A percentile compares a stretch with the other conserved stretches of the same genome.
Conservation (phyloP, 1,139 yeast genomes). For the Eremothecium gossypii region DNA sequence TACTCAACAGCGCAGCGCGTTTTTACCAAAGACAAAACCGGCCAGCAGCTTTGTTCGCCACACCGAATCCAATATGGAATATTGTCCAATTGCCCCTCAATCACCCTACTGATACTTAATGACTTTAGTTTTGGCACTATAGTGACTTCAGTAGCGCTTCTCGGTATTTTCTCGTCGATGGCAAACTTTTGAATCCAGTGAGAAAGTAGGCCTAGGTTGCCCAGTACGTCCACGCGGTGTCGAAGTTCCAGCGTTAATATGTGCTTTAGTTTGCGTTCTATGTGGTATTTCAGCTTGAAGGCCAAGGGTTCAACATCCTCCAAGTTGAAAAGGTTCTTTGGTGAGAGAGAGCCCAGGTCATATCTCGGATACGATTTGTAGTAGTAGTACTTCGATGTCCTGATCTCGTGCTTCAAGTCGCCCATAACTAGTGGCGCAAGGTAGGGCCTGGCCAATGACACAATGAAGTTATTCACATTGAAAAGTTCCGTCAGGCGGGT, state of each 20-base stretch:
- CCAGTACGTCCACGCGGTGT: slow-evolving; percentile 73
- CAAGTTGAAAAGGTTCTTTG: slow-evolving; percentile 23
- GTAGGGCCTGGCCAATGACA: slow-evolving; percentile 86
- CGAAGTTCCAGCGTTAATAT: slow-evolving; percentile 59
- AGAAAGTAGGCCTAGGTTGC: slow-evolving; percentile 67
- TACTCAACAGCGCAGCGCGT: slow-evolving; percentile 88
- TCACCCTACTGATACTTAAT: slow-evolving; percentile 58
- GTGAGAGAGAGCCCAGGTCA: slow-evolving; percentile 9
- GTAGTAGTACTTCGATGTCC: slow-evolving; percentile 30
- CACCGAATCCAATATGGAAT: slow-evolving; percentile 84
- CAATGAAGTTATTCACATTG: slow-evolving; percentile 86
- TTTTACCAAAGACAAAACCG: slow-evolving; percentile 73
- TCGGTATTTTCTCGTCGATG: slow-evolving; percentile 80
- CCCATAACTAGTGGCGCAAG: slow-evolving; percentile 80
- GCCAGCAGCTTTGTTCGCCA: slow-evolving; percentile 95
- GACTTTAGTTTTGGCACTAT: slow-evolving; percentile 82
- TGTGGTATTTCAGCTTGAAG: slow-evolving; percentile 36
- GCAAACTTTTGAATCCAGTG: slow-evolving; percentile 65
- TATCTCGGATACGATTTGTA: slow-evolving; percentile 27
- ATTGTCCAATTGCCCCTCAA: slow-evolving; percentile 49
- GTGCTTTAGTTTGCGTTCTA: slow-evolving; percentile 32
- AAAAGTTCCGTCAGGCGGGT: slow-evolving; percentile 83
- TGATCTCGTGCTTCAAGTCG: slow-evolving; percentile 59
- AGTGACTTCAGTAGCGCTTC: slow-evolving; percentile 69
- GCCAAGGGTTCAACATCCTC: slow-evolving; percentile 37